Evolutionary conservation across 164 flowering plant genomes (phyloP), one percentile per base, ranked within the genome.

Genomic region (Vitis labrusca): DNA sequence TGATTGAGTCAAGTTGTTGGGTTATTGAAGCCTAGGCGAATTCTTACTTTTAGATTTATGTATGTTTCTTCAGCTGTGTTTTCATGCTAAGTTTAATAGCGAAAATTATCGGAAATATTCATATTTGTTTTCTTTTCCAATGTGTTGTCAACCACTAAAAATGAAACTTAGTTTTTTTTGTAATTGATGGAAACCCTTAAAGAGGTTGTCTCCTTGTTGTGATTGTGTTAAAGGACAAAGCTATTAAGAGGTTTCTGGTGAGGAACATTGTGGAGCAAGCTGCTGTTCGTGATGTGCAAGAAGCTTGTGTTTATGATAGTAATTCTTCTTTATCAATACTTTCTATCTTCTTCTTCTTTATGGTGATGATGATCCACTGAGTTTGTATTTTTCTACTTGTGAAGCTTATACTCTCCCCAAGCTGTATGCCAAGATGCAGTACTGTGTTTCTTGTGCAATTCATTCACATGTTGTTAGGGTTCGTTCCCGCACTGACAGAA

Each of bases 211-310:
- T 37, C 44, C 5, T 23, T 19, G 64, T 23, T 68, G 12, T 53
- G 8, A 17, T 9, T 23, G 5, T 11, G 23, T 11, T 50, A 0
- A 37, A 94, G 97, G 99, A 94, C 77, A 92, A 94, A 83, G 97
- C 99, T 1, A 91, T 94, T 75, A 94, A 94, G 93, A 85, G 99
- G 77, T 94, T 94, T 69, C 82, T 88, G 11, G 99, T 94, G 86
- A 91, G 99, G 86, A 94, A 94, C 89, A 94, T 94, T 11, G 97
- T 94, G 23, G 99, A 92, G 74, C 99, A 94, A 71, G 99, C 99
- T 68, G 99, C 97, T 3, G 93, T 94, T 15, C 83, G 98, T 54
- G 98, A 94, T 80, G 92, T 94, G 50, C 97, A 92, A 59, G 97
- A 94, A 72, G 93, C 98, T 19, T 89, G 99, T 71, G 97, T 92